Base-by-base conservation (phyloP, 129 eudicot species). In the Artemisia tridentata region DNA sequence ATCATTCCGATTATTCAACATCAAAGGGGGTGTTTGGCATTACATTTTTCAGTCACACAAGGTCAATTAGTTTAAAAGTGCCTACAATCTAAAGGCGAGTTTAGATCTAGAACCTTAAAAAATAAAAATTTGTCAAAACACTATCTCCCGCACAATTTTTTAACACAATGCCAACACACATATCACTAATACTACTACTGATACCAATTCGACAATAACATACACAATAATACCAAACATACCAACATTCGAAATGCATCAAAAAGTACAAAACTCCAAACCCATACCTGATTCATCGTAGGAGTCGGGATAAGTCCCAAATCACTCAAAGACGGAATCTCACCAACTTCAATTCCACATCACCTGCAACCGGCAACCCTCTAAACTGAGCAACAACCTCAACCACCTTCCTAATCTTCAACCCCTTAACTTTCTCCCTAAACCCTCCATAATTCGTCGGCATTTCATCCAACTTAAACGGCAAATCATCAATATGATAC, bases 371-470 rank as follows among this genome's bases (percentile, higher is more conserved):
- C 3, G 98, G 98, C 87, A 92, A 83, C 23, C 95, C 98, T 76
- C 84, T 87, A 79, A 92, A 72, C 77, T 78, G 91, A 75, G 87
- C 98, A 77, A 85, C 74, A 0, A 86, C 98, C 29, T 75, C 91
- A 29, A 92, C 66, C 15, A 87, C 82, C 83, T 92, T 81, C 90
- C 98, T 87, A 50, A 92, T 88, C 67, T 85, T 78, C 82, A 85
- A 73, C 10, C 95, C 92, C 71, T 89, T 84, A 66, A 92, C 95
- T 65, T 80, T 92, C 85, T 92, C 98, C 87, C 86, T 89, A 78
- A 92, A 92, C 60, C 96, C 96, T 4, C 96, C 96, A 63, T 92
- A 92, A 82, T 86, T 89, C 0, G 92, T 89, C 0, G 98, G 98
- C 90, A 92, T 92, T 55, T 80, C 86, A 56, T 81, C 88, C 82